A percentile compares a stretch with the other conserved stretches of the same genome.
phyloP scores from a whole-genome alignment of 2,329 filamentous ascomycete species.

The Periconia sp. region DNA sequence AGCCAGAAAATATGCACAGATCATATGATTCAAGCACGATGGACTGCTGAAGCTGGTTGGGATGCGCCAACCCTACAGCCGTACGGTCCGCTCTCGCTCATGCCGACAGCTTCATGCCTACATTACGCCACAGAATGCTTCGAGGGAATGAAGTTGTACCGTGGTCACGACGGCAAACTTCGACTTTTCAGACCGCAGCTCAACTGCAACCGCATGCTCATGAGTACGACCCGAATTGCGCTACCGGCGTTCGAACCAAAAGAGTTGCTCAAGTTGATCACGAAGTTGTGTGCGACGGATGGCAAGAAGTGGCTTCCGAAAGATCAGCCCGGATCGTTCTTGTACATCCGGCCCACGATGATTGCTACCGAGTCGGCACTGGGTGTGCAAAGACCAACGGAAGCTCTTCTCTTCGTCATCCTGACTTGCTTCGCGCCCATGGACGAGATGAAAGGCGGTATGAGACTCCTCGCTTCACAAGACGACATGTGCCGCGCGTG shows the following conservation, averaged over 20 bases:
- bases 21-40: conserved; percentile 82
- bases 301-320: conserved; percentile 80
- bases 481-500: conserved; percentile 88
- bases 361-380: conserved; percentile 83
- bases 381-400: conserved; percentile 77
- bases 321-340: conserved; percentile 69
- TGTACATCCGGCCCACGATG: conserved; percentile 87
- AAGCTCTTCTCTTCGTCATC: conserved; percentile 90
- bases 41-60: conserved; percentile 73
- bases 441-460: conserved; percentile 40
- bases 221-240: conserved; percentile 67
- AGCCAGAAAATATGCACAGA: conserved; percentile 67
- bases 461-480: conserved; percentile 78
- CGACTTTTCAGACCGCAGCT: conserved; percentile 78
- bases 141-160: conserved; percentile 80
- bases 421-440: conserved; percentile 56
- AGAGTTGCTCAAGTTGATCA: conserved; percentile 76
- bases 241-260: conserved; percentile 74
- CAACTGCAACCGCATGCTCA: conserved; percentile 70
- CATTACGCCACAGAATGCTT: conserved; percentile 94
- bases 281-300: conserved; percentile 74
- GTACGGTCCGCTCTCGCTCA: conserved; percentile 77
- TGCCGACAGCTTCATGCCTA: conserved; percentile 79
- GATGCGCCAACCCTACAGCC: conserved; percentile 74
- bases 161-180: conserved; percentile 71